These are phyloP conservation scores for Strigomonas culicis DNA, from an alignment of 208 protist genomes.

Conservation along the genomic window DNA sequence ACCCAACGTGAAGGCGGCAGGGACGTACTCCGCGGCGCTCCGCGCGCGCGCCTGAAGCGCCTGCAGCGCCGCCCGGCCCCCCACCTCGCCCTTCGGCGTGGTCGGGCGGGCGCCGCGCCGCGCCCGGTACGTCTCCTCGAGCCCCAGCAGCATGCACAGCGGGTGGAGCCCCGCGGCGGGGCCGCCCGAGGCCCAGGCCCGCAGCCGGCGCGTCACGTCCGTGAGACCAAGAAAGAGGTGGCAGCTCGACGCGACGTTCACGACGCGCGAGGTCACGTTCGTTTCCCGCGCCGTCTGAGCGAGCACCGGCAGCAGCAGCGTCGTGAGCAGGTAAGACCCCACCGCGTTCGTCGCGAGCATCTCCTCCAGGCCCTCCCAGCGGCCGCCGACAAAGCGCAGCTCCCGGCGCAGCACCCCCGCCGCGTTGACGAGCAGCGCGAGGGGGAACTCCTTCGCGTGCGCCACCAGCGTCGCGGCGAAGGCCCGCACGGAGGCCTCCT, in stretches of 20 bases:
- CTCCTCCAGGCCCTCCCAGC: constrained; percentile 51
- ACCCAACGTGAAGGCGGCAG: too few relatives aligned
- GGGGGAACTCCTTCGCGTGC: constrained; percentile 33
- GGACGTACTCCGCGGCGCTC: too few relatives aligned
- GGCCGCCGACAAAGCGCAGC: constrained; percentile 28
- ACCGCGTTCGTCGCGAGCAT: constrained; percentile 83
- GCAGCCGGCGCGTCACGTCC: not conserved
- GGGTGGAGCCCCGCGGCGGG: constrained; percentile 24
- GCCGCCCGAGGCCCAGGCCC: not conserved
- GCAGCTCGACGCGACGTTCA: constrained; percentile 84
- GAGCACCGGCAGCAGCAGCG: constrained; percentile 69
- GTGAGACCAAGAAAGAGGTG: constrained; percentile 74
- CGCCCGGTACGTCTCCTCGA: constrained; percentile 24
- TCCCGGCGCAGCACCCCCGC: constrained; percentile 69
- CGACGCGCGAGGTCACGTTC: constrained; percentile 67
- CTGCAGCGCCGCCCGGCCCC: too few relatives aligned
- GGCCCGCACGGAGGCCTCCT: constrained; percentile 59
- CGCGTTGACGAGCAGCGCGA: constrained; percentile 73
- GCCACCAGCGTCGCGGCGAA: constrained; percentile 40
- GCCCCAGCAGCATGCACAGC: constrained; percentile 55
- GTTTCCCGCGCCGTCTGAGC: constrained; percentile 44
- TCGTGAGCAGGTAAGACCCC: constrained; percentile 71
- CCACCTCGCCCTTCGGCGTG: not conserved
- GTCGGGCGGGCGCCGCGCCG: not conserved
- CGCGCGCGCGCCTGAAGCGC: too few relatives aligned